Evolutionary conservation across 495 filamentous ascomycete genomes (phyloP).

Genomic region (Neurospora discreta): DNA sequence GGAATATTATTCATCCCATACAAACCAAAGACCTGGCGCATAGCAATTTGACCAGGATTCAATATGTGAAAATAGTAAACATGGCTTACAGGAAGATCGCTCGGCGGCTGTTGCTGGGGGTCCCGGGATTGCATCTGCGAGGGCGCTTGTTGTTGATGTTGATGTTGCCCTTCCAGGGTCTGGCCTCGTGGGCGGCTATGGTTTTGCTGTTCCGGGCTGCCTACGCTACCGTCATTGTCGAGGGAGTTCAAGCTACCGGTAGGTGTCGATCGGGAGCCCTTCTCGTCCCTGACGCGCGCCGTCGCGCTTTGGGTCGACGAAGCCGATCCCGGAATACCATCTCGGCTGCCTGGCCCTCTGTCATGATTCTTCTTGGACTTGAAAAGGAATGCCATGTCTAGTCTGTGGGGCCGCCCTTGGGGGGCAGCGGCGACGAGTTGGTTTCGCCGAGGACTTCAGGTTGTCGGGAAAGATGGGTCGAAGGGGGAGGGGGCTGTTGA

Average conservation of each 20-base stretch:
- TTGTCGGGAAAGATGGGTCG: neutral
- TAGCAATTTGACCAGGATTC: neutral
- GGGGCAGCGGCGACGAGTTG: neutral
- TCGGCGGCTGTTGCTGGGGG: slow-evolving; percentile 14
- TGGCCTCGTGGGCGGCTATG: slow-evolving; percentile 26
- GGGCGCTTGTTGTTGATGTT: slow-evolving; percentile 19
- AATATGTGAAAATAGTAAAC: neutral
- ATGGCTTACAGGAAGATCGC: slow-evolving; percentile 38
- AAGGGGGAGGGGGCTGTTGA: neutral
- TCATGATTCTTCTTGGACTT: slow-evolving; percentile 57
- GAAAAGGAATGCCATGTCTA: slow-evolving; percentile 62
- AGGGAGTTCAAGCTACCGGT: slow-evolving; percentile 44
- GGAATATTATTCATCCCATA: neutral
- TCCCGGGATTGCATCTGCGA: slow-evolving; percentile 3
- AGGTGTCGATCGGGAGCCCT: slow-evolving; percentile 39
- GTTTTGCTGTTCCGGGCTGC: slow-evolving; percentile 38
- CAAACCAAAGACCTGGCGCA: neutral
- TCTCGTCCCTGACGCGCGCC: slow-evolving; percentile 37
- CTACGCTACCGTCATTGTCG: slow-evolving; percentile 33
- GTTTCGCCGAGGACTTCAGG: neutral
- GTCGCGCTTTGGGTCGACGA: slow-evolving; percentile 25
- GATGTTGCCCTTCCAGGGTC: slow-evolving; percentile 19
- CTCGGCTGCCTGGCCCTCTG: slow-evolving; percentile 32
- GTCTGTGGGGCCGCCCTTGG: neutral
- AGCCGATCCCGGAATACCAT: slow-evolving; percentile 28